Percentiles rank a stretch among this genome's conserved stretches.
Conservation (phyloP, 2,329 filamentous ascomycete genomes). For the Volutella citrinella region DNA sequence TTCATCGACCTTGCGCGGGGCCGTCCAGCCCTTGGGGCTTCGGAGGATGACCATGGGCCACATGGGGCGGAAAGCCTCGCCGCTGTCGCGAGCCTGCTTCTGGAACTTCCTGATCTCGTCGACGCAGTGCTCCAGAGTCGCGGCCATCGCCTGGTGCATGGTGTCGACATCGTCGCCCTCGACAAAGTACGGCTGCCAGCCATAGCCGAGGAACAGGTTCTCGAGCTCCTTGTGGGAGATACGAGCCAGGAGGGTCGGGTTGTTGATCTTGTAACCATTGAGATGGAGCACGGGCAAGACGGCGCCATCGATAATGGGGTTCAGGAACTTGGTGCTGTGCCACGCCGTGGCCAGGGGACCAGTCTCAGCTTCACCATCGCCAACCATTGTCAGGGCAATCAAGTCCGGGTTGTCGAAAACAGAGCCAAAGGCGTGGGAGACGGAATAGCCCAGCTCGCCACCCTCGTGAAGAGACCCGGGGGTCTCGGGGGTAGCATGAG, state of each 20-base stretch:
- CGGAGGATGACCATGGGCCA: conserved; percentile 81
- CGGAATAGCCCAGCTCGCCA: conserved; percentile 77
- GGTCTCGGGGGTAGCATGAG: conserved; percentile 75
- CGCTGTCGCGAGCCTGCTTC: conserved; percentile 67
- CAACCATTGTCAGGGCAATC: conserved; percentile 75
- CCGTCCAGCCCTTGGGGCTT: conserved; percentile 78
- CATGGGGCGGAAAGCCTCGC: conserved; percentile 65
- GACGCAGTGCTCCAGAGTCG: conserved; percentile 70
- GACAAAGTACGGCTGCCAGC: conserved; percentile 78
- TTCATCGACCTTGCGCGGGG: conserved; percentile 66
- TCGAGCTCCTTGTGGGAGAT: conserved; percentile 72
- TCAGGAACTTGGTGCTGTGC: conserved; percentile 81
- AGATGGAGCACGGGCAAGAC: conserved; percentile 76
- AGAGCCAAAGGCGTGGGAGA: conserved; percentile 74
- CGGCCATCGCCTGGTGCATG: conserved; percentile 82
- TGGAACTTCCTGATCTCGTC: conserved; percentile 66
- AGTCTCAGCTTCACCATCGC: conserved; percentile 79
- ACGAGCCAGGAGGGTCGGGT: conserved; percentile 70
- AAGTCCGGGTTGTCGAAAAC: conserved; percentile 74
- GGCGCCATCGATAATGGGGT: conserved; percentile 73
- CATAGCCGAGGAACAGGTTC: conserved; percentile 68
- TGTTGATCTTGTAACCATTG: conserved; percentile 85
- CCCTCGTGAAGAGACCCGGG: conserved; percentile 76
- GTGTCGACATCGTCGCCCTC: conserved; percentile 69
- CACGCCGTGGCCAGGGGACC: conserved; percentile 75